Conservation (phyloP, 257 asterid species). For the Gardenia jasminoides region DNA sequence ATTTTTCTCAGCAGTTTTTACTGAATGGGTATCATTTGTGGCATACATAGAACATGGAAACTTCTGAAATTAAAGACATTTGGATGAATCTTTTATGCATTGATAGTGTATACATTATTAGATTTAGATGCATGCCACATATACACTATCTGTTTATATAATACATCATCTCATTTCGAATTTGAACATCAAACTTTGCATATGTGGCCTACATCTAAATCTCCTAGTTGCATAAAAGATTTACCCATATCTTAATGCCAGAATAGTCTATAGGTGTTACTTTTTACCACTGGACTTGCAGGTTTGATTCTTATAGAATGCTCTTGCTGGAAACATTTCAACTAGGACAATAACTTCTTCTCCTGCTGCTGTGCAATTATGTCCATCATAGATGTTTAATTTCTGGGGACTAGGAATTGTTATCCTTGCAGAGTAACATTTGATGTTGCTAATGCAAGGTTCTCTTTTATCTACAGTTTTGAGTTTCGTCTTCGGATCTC, state of each 20-base stretch:
- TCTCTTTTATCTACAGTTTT: conserved; percentile 46
- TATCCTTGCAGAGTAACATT: neutral
- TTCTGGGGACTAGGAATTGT: neutral
- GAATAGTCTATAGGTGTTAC: neutral
- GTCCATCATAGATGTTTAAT: neutral
- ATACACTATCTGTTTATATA: too few relatives aligned
- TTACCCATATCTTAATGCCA: neutral
- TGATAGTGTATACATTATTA: too few relatives aligned
- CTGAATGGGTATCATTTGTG: neutral
- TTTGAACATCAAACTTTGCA: too few relatives aligned
- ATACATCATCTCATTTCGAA: too few relatives aligned
- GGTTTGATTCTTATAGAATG: neutral
- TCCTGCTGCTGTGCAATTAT: neutral
- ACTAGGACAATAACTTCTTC: neutral
- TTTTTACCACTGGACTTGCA: neutral
- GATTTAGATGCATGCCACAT: too few relatives aligned
- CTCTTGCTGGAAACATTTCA: neutral
- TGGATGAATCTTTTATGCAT: too few relatives aligned
- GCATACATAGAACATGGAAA: neutral
- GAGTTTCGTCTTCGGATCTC: conserved; percentile 80
- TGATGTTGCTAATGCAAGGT: conserved; percentile 8
- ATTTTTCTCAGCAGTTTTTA: neutral
- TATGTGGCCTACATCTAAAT: too few relatives aligned
- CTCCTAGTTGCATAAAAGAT: too few relatives aligned
- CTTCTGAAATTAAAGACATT: neutral